Percentiles rank a stretch among this genome's conserved stretches.
Evolutionary conservation across 176 grass and related monocot genomes (phyloP).

Genomic region (Oryza meyeriana): DNA sequence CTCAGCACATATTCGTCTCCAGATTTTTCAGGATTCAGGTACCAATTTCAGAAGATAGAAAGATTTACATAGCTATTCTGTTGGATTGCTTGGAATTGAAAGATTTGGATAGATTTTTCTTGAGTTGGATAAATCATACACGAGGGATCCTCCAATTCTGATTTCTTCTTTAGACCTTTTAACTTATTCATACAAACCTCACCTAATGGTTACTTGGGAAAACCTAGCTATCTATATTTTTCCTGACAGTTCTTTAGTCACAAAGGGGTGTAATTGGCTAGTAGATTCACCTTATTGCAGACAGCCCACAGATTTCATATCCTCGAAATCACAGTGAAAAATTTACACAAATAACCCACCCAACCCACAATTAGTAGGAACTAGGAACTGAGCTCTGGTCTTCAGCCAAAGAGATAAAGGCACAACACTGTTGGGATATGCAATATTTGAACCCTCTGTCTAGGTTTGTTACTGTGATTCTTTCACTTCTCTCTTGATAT

Average conservation of each 20-base stretch:
- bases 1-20: constrained; percentile 76
- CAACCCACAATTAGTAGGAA: no score
- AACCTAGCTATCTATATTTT: background rate
- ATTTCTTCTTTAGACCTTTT: background rate
- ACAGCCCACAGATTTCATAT: no score
- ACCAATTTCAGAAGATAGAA: constrained; percentile 15
- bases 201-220: background rate
- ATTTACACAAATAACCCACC: no score
- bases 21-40: constrained; percentile 96
- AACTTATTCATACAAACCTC: background rate
- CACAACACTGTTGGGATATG: no score
- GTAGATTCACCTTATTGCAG: no score
- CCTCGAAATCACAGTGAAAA: no score
- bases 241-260: no score
- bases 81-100: constrained; percentile 4
- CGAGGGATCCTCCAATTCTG: background rate
- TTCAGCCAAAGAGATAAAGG: no score
- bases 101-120: constrained; percentile 11
- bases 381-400: no score
- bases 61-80: background rate
- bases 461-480: background rate
- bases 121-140: constrained; percentile 18
- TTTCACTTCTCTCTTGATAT: background rate
- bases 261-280: no score
- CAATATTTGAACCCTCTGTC: background rate